Conservation (phyloP, 2,329 filamentous ascomycete species). For the Ascochyta rabiei region DNA sequence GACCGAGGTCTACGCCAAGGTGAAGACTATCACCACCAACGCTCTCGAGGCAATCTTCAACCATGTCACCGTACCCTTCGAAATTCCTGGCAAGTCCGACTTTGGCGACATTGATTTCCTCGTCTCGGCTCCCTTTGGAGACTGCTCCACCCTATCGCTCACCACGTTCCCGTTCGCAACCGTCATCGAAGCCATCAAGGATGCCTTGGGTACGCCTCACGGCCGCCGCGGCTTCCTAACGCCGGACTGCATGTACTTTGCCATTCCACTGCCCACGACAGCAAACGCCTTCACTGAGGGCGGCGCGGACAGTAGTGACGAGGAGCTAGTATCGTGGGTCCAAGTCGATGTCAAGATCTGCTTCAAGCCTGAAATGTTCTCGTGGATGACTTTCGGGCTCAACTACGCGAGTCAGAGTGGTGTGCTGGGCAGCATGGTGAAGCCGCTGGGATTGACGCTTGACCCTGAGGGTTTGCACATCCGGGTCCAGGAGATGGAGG, state of each 20-base stretch:
- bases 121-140: constrained; percentile 22
- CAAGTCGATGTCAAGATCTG: constrained; percentile 38
- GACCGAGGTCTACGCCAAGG: constrained; percentile 20
- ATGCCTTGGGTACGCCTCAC: constrained; percentile 21
- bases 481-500: constrained; percentile 34
- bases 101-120: constrained; percentile 36
- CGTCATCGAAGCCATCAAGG: constrained; percentile 23
- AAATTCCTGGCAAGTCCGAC: constrained; percentile 33
- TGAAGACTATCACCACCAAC: constrained; percentile 18
- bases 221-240: constrained; percentile 24
- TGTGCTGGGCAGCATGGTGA: constrained; percentile 34
- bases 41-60: constrained; percentile 27
- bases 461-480: constrained; percentile 32
- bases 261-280: constrained; percentile 14
- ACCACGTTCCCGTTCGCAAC: constrained; percentile 19
- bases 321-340: constrained; percentile 20
- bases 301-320: background rate
- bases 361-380: constrained; percentile 23
- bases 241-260: constrained; percentile 32
- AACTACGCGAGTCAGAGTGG: constrained; percentile 32
- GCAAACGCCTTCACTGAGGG: background rate
- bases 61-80: constrained; percentile 32
- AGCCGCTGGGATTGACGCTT: constrained; percentile 35
- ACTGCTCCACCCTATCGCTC: background rate
- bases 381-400: constrained; percentile 30